phyloP scores from a whole-genome alignment of 2,329 filamentous ascomycete species.

The Huntiella omanensis region DNA sequence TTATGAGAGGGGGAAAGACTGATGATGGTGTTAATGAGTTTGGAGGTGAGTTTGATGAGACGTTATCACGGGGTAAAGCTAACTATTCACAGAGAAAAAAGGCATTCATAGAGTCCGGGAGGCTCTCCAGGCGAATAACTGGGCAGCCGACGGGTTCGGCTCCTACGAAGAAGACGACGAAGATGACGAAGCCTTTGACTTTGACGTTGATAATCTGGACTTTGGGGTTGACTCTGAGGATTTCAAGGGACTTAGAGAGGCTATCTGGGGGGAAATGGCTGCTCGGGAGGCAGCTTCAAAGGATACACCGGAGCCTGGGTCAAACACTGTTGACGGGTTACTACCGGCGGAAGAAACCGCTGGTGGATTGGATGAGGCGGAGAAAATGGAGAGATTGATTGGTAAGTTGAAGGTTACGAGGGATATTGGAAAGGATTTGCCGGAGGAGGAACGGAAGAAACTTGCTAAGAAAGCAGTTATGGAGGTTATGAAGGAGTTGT shows the following conservation, averaged over 20 bases:
- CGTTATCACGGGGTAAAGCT: background rate
- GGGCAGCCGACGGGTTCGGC: constrained; percentile 18
- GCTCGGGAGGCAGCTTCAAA: constrained; percentile 15
- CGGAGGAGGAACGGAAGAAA: constrained; percentile 39
- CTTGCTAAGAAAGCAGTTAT: constrained; percentile 42
- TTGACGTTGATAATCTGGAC: constrained; percentile 29
- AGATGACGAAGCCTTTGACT: constrained; percentile 17
- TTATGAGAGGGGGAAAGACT: constrained; percentile 23
- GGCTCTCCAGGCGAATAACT: constrained; percentile 47
- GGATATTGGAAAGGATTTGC: constrained; percentile 39
- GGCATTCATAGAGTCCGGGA: constrained; percentile 40
- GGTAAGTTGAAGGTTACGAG: constrained; percentile 40
- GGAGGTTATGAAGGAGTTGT: constrained; percentile 45
- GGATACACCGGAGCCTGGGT: constrained; percentile 1
- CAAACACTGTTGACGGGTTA: background rate
- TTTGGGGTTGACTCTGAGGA: constrained; percentile 30
- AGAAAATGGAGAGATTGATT: constrained; percentile 45
- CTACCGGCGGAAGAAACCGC: constrained; percentile 17
- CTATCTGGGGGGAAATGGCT: constrained; percentile 28
- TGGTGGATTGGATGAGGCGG: constrained; percentile 30
- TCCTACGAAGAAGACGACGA: constrained; percentile 19
- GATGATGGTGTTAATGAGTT: constrained; percentile 33
- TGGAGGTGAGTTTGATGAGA: constrained; percentile 27
- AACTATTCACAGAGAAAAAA: constrained; percentile 29
- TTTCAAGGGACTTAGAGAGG: constrained; percentile 31